These are phyloP conservation scores for Chrysoporthe puriensis DNA, from an alignment of 2,329 filamentous ascomycete species.

Conservation along the genomic window DNA sequence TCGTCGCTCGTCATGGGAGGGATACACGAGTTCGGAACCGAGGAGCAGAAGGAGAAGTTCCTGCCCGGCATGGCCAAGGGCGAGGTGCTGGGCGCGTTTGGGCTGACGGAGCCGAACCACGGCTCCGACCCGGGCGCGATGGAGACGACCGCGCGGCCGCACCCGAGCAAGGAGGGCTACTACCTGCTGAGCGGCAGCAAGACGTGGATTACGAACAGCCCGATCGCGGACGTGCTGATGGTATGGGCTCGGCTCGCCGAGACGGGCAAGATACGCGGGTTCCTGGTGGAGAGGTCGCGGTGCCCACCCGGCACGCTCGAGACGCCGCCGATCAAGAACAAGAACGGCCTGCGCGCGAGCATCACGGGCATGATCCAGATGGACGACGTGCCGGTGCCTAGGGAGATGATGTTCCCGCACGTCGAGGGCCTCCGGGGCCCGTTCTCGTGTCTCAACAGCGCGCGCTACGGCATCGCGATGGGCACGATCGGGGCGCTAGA, in stretches of 20 bases:
- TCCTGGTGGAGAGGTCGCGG: conserved; percentile 81
- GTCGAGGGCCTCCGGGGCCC: conserved; percentile 86
- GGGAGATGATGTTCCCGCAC: conserved; percentile 91
- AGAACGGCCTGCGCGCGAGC: conserved; percentile 89
- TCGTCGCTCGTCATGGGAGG: conserved; percentile 85
- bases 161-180: conserved; percentile 78
- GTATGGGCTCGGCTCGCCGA: conserved; percentile 93
- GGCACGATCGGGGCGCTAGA: conserved; percentile 93
- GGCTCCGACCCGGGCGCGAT: conserved; percentile 85
- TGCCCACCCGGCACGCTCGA: conserved; percentile 88
- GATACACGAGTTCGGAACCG: conserved; percentile 79
- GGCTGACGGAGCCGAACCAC: conserved; percentile 86
- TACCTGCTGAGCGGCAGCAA: conserved; percentile 76
- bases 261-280: conserved; percentile 92
- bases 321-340: conserved; percentile 91
- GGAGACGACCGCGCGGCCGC: conserved; percentile 77
- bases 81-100: conserved; percentile 78
- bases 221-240: conserved; percentile 78
- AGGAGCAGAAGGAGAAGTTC: conserved; percentile 80
- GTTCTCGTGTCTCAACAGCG: conserved; percentile 93
- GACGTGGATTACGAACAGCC: conserved; percentile 92
- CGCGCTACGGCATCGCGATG: conserved; percentile 90
- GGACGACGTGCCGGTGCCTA: conserved; percentile 84
- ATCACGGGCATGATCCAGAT: conserved; percentile 98
- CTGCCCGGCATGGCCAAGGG: conserved; percentile 78